Percentiles rank a stretch among this genome's conserved stretches.
Evolutionary conservation across 2,329 filamentous ascomycete genomes (phyloP).

Genomic region (Aspergillus pseudonomiae): DNA sequence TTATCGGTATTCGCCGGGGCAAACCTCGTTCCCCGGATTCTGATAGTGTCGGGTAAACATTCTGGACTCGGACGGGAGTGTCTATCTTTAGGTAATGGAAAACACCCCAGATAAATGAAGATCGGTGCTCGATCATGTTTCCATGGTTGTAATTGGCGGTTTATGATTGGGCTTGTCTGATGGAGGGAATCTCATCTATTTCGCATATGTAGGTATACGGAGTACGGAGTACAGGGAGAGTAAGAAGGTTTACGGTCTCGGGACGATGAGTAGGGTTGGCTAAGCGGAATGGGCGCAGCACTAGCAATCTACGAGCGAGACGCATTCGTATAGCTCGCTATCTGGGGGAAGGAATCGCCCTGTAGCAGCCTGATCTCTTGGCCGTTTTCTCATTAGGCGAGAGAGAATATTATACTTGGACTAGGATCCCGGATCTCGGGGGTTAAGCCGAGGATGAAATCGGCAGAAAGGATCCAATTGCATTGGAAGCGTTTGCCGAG

Average conservation of each 20-base stretch:
- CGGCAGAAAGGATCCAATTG: background rate
- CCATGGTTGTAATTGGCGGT: background rate
- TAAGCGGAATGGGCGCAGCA: background rate
- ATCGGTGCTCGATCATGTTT: background rate
- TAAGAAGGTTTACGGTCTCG: background rate
- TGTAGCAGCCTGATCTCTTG: too few species aligned
- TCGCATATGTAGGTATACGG: background rate
- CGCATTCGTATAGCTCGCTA: background rate
- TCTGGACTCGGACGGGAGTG: slow-evolving; percentile 19
- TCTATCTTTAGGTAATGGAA: slow-evolving; percentile 1
- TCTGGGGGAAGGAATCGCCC: background rate
- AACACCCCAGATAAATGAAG: background rate
- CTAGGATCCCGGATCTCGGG: background rate
- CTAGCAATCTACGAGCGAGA: background rate
- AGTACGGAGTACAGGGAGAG: background rate
- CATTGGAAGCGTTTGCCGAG: background rate
- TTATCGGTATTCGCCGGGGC: slow-evolving; percentile 6
- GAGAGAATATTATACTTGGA: background rate
- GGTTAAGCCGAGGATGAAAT: background rate
- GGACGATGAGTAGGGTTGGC: background rate
- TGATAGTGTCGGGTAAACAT: slow-evolving; percentile 19
- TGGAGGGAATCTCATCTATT: background rate
- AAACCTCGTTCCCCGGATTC: background rate
- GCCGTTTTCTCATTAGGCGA: too few species aligned
- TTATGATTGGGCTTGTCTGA: background rate